A percentile compares a stretch with the other conserved stretches of the same genome.
Conservation (phyloP, 106 monocot genomes). For the Cymbidium sinense region DNA sequence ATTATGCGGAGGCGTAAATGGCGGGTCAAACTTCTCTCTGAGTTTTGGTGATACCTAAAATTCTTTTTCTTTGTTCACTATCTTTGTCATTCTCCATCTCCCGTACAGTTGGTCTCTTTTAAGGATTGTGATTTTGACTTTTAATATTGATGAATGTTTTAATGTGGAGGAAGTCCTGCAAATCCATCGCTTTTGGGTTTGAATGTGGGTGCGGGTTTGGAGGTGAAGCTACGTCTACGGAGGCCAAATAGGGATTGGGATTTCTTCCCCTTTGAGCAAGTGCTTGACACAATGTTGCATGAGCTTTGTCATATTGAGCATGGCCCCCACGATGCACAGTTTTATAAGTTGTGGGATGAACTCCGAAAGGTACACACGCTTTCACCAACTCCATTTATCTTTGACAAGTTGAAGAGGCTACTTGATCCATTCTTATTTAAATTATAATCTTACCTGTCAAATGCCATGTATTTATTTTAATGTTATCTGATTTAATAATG, state of each 20-base stretch:
- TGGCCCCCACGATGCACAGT: slow-evolving; percentile 74
- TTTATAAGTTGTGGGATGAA: slow-evolving; percentile 97
- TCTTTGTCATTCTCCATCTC: background rate
- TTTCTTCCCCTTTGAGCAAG: slow-evolving; percentile 84
- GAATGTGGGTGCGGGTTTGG: slow-evolving; percentile 52
- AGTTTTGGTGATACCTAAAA: slow-evolving; percentile 56
- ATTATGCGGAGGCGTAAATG: slow-evolving; percentile 86
- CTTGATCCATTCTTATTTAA: background rate
- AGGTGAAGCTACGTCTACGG: slow-evolving; percentile 81
- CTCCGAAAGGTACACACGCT: slow-evolving; percentile 48
- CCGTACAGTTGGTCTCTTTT: background rate
- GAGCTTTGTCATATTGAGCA: slow-evolving; percentile 80
- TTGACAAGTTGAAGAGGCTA: background rate
- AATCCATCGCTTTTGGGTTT: slow-evolving; percentile 70
- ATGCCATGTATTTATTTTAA: background rate
- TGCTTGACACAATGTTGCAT: slow-evolving; percentile 95
- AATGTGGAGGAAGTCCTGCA: slow-evolving; percentile 28
- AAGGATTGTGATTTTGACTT: background rate
- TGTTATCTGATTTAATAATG: no score
- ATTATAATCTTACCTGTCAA: background rate
- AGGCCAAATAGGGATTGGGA: slow-evolving; percentile 52
- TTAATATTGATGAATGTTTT: background rate
- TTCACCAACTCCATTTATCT: background rate
- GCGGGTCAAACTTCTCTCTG: slow-evolving; percentile 86
- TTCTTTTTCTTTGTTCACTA: background rate